These are phyloP conservation scores for Plasmodium gallinaceum DNA, from an alignment of 169 alveolate species.

Conservation along the genomic window DNA sequence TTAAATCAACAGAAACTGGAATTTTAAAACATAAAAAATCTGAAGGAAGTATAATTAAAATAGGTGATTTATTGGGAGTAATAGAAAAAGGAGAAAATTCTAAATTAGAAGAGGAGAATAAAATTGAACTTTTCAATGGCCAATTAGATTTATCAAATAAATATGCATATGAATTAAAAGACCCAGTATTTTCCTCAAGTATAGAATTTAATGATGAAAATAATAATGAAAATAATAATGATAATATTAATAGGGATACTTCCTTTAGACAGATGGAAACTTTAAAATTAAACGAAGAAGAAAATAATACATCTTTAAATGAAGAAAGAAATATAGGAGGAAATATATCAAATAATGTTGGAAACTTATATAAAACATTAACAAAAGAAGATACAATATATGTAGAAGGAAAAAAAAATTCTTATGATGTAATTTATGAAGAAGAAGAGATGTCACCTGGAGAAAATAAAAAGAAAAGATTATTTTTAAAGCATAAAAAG, in stretches of 20 bases:
- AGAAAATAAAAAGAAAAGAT: slow-evolving; percentile 19
- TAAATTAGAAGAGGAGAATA: slow-evolving; percentile 17
- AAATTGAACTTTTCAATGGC: slow-evolving; percentile 24
- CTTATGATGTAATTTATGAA: background rate
- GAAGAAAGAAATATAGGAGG: background rate
- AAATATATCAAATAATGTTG: background rate
- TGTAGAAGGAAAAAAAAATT: background rate
- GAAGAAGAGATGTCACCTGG: slow-evolving; percentile 24
- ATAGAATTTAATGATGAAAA: background rate
- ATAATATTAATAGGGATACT: background rate
- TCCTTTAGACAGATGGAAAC: background rate
- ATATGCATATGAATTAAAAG: slow-evolving; percentile 55
- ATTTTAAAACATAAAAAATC: slow-evolving; percentile 83
- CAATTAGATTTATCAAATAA: slow-evolving; percentile 75
- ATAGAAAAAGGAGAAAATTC: slow-evolving; percentile 39
- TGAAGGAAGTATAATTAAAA: slow-evolving; percentile 84
- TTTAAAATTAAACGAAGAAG: background rate
- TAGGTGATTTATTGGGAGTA: slow-evolving; percentile 84
- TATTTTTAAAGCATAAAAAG: slow-evolving; percentile 50
- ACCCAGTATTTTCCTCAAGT: background rate
- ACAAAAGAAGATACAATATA: background rate
- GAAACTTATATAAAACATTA: background rate
- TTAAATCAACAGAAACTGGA: slow-evolving; percentile 84
- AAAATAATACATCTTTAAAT: background rate
- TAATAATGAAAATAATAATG: background rate